Conservation (phyloP, 2,329 filamentous ascomycete species). For the Akanthomyces muscarius region DNA sequence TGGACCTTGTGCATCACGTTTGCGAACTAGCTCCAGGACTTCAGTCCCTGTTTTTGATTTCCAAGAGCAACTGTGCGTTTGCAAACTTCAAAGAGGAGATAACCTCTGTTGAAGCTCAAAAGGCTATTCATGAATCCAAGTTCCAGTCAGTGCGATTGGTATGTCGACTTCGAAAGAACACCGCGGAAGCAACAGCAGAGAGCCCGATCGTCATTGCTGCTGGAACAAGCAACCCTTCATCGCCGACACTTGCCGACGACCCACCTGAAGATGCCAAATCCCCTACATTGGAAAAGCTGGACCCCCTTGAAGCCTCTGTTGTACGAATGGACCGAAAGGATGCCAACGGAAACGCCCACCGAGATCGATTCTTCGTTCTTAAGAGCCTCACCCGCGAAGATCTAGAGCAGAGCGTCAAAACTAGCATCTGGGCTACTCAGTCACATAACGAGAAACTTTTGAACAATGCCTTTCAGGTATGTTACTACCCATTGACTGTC, state of each 20-base stretch:
- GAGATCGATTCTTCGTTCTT: slow-evolving; percentile 83
- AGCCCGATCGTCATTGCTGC: slow-evolving; percentile 1
- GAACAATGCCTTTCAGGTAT: slow-evolving; percentile 78
- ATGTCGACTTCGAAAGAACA: slow-evolving; percentile 65
- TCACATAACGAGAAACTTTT: slow-evolving; percentile 83
- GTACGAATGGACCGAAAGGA: neutral
- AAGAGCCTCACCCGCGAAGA: slow-evolving; percentile 92
- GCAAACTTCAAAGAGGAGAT: slow-evolving; percentile 86
- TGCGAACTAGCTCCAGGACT: slow-evolving; percentile 74
- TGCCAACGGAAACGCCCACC: slow-evolving; percentile 27
- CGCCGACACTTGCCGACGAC: neutral
- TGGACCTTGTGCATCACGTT: slow-evolving; percentile 86
- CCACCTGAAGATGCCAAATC: neutral
- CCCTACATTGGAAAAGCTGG: neutral
- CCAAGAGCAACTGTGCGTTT: slow-evolving; percentile 96
- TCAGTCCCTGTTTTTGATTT: slow-evolving; percentile 88
- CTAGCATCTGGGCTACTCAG: slow-evolving; percentile 90
- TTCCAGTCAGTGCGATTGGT: slow-evolving; percentile 84
- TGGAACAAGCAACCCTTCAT: slow-evolving; percentile 10
- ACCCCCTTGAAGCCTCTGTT: neutral
- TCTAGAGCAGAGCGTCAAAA: slow-evolving; percentile 80
- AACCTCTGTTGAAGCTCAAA: slow-evolving; percentile 71
- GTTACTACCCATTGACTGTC: neutral
- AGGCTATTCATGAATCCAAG: slow-evolving; percentile 82
- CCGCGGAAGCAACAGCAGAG: neutral